A percentile compares a stretch with the other conserved stretches of the same genome.
Evolutionary conservation across 306 rosid genomes (phyloP).

Genomic region (Hylodesmum podocarpum): DNA sequence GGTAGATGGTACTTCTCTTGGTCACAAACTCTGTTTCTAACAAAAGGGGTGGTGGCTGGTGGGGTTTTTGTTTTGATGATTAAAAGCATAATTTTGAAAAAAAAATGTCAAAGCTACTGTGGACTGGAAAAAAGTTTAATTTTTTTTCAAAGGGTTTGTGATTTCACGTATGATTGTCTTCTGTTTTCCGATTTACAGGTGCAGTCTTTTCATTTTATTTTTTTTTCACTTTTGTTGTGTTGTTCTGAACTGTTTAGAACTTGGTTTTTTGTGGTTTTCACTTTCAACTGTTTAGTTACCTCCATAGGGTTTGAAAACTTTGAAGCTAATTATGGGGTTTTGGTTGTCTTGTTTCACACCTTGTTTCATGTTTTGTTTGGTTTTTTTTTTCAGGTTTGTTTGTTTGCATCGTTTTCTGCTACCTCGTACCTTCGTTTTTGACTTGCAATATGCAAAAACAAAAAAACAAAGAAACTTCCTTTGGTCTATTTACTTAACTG

Average conservation of each 20-base stretch:
- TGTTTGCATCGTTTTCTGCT: conserved; percentile 21
- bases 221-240: not conserved
- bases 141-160: conserved; percentile 2
- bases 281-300: not conserved
- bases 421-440: conserved; percentile 13
- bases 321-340: not conserved
- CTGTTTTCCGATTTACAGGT: conserved; percentile 19
- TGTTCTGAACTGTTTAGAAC: not conserved
- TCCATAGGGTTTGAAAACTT: conserved; percentile 33
- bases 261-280: not conserved
- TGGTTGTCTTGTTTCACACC: not conserved
- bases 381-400: conserved; percentile 18
- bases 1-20: conserved; percentile 29
- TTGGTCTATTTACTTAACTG: not conserved
- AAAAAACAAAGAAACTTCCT: not conserved
- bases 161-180: conserved; percentile 24
- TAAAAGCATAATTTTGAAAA: conserved; percentile 23
- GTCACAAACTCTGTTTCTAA: conserved; percentile 10
- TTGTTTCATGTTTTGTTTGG: not conserved
- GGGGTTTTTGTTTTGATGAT: conserved; percentile 16
- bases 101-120: conserved; percentile 23
- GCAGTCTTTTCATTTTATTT: conserved; percentile 6
- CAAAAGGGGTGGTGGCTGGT: conserved; percentile 1
- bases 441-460: not conserved
- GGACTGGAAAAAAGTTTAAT: conserved; percentile 23